These are phyloP conservation scores for Leccinum pellstonianum DNA, from an alignment of 768 basidiomycete species.

Conservation along the genomic window DNA sequence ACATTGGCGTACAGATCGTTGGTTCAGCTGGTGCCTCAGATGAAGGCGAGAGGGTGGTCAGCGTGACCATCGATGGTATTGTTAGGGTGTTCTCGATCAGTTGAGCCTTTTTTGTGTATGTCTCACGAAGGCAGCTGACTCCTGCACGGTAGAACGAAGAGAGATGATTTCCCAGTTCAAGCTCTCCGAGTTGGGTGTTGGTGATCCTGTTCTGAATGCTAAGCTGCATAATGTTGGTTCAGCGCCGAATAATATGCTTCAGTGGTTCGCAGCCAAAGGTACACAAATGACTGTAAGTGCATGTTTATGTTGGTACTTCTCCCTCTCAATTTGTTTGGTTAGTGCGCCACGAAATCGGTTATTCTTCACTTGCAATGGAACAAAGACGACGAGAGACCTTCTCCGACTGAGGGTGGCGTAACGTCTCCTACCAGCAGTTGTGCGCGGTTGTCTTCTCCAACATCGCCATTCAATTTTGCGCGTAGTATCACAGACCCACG, in stretches of 20 bases:
- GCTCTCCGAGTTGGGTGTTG: constrained; percentile 69
- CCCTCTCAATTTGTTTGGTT: not conserved
- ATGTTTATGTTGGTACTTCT: not conserved
- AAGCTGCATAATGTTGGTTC: constrained; percentile 76
- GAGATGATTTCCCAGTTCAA: constrained; percentile 95
- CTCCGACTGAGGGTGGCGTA: constrained; percentile 12
- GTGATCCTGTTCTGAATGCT: constrained; percentile 62
- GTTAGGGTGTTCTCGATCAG: constrained; percentile 90
- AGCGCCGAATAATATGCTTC: constrained; percentile 85
- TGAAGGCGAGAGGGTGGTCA: constrained; percentile 82
- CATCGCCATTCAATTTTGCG: constrained; percentile 21
- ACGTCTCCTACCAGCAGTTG: constrained; percentile 27
- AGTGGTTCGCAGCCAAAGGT: constrained; percentile 93
- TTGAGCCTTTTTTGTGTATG: constrained; percentile 38
- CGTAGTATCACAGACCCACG: constrained; percentile 32
- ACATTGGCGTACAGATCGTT: constrained; percentile 86
- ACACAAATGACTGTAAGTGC: constrained; percentile 80
- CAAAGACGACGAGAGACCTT: constrained; percentile 47
- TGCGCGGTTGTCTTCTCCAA: constrained; percentile 28
- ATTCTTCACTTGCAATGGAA: constrained; percentile 87
- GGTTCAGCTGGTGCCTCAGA: constrained; percentile 39
- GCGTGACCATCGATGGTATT: constrained; percentile 90
- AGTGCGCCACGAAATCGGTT: constrained; percentile 89
- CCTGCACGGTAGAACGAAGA: constrained; percentile 44
- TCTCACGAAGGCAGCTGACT: constrained; percentile 6